A percentile compares a stretch with the other conserved stretches of the same genome.
These are phyloP conservation scores for Artomyces pyxidatus DNA, from an alignment of 768 basidiomycete species.

Conservation along the genomic window DNA sequence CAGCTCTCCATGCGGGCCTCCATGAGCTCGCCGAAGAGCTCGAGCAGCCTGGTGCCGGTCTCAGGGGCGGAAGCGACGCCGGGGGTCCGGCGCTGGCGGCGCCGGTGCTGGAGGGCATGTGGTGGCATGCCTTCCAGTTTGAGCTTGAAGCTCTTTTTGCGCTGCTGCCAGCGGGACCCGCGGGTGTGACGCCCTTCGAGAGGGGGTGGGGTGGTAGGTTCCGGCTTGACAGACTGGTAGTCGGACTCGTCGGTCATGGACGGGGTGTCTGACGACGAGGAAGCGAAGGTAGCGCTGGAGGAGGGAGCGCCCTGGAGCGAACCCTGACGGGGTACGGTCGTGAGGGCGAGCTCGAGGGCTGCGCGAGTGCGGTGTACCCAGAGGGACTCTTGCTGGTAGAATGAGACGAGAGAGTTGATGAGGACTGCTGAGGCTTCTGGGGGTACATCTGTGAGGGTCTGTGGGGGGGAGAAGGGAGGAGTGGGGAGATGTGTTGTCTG, in stretches of 20 bases:
- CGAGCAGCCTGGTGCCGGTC: conserved; percentile 45
- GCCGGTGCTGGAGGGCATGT: conserved; percentile 23
- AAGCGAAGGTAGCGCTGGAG: conserved; percentile 2
- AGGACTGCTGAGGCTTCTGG: conserved; percentile 38
- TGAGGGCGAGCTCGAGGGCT: conserved; percentile 42
- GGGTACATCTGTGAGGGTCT: conserved; percentile 13
- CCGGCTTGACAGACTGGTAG: conserved; percentile 22
- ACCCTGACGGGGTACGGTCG: conserved; percentile 8
- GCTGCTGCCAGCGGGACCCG: conserved; percentile 44
- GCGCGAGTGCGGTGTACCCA: conserved; percentile 65
- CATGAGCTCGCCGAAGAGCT: conserved; percentile 66
- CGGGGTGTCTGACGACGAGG: neutral
- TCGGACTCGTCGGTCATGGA: conserved; percentile 14
- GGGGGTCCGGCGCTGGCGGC: conserved; percentile 17
- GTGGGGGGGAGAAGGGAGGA: conserved; percentile 24
- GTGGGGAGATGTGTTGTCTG: conserved; percentile 21
- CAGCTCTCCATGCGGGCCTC: conserved; percentile 73
- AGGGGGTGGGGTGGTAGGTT: conserved; percentile 21
- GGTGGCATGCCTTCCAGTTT: conserved; percentile 35
- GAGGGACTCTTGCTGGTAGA: conserved; percentile 63
- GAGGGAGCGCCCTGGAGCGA: conserved; percentile 20
- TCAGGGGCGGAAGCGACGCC: conserved; percentile 22
- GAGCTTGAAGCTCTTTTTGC: conserved; percentile 53
- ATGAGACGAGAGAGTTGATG: conserved; percentile 56
- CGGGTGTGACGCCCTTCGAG: conserved; percentile 16